A percentile compares a stretch with the other conserved stretches of the same genome.
Conservation (phyloP, 202 grass and related monocot species). For the Elaeis oleifera region DNA sequence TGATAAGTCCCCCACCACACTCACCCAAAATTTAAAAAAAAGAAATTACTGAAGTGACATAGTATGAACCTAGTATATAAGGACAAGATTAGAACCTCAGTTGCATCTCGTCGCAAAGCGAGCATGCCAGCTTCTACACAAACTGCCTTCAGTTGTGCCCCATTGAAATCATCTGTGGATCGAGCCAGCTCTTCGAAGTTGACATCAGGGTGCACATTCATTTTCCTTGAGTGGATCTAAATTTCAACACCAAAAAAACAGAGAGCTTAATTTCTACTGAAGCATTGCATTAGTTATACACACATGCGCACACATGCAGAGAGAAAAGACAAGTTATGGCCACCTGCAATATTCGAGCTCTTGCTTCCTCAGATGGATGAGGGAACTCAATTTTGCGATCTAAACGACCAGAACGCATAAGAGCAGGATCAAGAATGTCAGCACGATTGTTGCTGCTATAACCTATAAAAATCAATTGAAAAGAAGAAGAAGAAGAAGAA, state of each 20-base stretch:
- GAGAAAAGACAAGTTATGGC: not conserved
- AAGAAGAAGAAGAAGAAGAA: not conserved
- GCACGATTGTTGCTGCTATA: conserved; percentile 84
- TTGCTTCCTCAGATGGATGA: conserved; percentile 78
- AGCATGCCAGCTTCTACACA: conserved; percentile 97
- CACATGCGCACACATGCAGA: no score
- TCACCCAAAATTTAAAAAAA: no score
- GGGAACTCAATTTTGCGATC: conserved; percentile 91
- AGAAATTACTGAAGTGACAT: no score
- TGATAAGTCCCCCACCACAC: no score
- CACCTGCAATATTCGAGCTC: conserved; percentile 93
- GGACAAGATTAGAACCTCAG: conserved; percentile 43
- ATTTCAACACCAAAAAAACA: conserved; percentile 20
- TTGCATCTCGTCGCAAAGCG: conserved; percentile 71
- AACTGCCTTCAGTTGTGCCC: conserved; percentile 85
- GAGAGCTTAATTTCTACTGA: no score
- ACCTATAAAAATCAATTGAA: conserved; percentile 38
- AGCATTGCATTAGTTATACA: no score
- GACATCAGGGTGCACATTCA: conserved; percentile 91
- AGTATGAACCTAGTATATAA: not conserved
- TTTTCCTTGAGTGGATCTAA: conserved; percentile 90
- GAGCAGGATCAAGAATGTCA: conserved; percentile 88
- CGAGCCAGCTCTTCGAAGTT: conserved; percentile 96
- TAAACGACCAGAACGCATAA: conserved; percentile 84
- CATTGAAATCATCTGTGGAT: conserved; percentile 85